A percentile compares a stretch with the other conserved stretches of the same genome.
Conservation (phyloP, 345 rosid genomes). For the Brassica cretica region DNA sequence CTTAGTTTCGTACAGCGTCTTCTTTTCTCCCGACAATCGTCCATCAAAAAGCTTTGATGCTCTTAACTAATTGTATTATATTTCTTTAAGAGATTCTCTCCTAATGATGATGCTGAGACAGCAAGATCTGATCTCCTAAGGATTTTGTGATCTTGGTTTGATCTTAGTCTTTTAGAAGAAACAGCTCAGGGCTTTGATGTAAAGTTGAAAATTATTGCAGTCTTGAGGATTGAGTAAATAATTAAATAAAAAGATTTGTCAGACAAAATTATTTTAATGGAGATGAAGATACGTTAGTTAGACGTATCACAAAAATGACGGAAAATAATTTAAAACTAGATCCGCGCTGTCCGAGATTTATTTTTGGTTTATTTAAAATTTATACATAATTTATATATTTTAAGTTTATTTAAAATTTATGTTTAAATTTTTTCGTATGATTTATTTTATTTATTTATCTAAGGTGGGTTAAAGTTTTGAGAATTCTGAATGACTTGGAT, state of each 20-base stretch:
- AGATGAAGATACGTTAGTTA: constrained; percentile 45
- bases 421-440: too few species aligned
- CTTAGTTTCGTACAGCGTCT: constrained; percentile 27
- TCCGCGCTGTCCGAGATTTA: too few species aligned
- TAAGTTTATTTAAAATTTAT: too few species aligned
- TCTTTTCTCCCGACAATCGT: constrained; percentile 30
- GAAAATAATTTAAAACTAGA: neutral
- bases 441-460: too few species aligned
- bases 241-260: neutral
- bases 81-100: constrained; percentile 25
- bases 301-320: constrained; percentile 27
- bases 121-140: constrained; percentile 47
- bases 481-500: too few species aligned
- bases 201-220: constrained; percentile 60
- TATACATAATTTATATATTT: too few species aligned
- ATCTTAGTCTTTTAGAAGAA: constrained; percentile 35
- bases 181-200: constrained; percentile 69
- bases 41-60: constrained; percentile 20
- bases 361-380: too few species aligned
- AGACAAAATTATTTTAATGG: constrained; percentile 16
- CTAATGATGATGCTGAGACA: constrained; percentile 16
- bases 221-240: constrained; percentile 21
- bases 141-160: constrained; percentile 44
- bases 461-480: too few species aligned
- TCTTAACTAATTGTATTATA: constrained; percentile 3